phyloP scores from a whole-genome alignment of 345 rosid genomes.

The Salix purpurea region DNA sequence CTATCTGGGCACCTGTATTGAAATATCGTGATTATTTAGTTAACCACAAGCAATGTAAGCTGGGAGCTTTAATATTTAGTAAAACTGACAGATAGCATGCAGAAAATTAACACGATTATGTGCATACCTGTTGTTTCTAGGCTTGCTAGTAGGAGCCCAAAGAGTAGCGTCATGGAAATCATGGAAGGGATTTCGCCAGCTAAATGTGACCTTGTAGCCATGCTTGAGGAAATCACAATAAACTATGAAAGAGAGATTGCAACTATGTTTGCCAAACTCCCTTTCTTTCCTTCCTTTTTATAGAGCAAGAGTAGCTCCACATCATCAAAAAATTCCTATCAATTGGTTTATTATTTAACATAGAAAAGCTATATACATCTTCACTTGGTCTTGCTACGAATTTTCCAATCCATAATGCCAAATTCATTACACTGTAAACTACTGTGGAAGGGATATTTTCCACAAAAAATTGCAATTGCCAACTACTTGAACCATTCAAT shows the following conservation, averaged over 20 bases:
- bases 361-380: too few relatives aligned
- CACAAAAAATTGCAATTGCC: too few relatives aligned
- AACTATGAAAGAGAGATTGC: neutral
- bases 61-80: neutral
- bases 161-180: neutral
- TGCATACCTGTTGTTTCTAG: constrained; percentile 15
- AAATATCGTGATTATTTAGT: neutral
- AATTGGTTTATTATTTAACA: too few relatives aligned
- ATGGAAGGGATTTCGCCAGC: neutral
- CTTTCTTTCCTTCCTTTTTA: neutral
- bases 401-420: neutral
- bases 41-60: neutral
- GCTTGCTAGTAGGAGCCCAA: constrained; percentile 13
- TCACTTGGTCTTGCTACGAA: too few relatives aligned
- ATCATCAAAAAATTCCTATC: too few relatives aligned
- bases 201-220: neutral
- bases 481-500: neutral
- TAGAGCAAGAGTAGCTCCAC: neutral
- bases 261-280: neutral
- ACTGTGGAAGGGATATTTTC: neutral
- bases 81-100: neutral
- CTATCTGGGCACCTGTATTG: constrained; percentile 14
- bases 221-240: neutral
- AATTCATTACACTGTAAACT: neutral
- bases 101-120: neutral